Evolutionary conservation across 2,329 filamentous ascomycete genomes (phyloP).

Genomic region (Colletotrichum aenigma): DNA sequence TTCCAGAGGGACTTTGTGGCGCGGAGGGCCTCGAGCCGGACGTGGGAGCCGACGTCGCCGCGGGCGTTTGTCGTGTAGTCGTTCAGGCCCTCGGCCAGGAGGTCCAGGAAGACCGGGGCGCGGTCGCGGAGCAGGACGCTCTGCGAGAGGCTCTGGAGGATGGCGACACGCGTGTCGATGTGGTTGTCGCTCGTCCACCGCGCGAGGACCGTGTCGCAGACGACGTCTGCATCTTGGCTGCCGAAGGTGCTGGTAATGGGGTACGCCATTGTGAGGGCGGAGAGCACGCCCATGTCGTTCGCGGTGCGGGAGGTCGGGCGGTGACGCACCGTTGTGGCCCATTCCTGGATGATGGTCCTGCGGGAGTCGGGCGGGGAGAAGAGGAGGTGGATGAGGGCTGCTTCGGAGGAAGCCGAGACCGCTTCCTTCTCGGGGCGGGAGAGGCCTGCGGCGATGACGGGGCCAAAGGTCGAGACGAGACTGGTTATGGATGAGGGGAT

Average conservation of each 20-base stretch:
- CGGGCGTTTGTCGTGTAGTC: conserved; percentile 91
- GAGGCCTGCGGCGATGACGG: conserved; percentile 50
- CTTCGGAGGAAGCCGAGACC: conserved; percentile 52
- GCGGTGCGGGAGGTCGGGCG: conserved; percentile 35
- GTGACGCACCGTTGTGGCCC: conserved; percentile 48
- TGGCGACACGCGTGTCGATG: conserved; percentile 58
- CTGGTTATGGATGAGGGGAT: conserved; percentile 19
- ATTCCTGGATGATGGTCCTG: conserved; percentile 44
- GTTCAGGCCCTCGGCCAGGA: conserved; percentile 68
- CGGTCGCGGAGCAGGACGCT: conserved; percentile 49
- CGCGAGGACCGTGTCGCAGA: conserved; percentile 49
- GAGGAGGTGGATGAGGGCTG: conserved; percentile 54
- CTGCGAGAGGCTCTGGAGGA: conserved; percentile 58
- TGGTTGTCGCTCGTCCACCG: conserved; percentile 57
- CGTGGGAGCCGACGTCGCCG: conserved; percentile 88
- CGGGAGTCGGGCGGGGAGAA: conserved; percentile 43
- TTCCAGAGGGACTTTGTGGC: conserved; percentile 71
- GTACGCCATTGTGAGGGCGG: conserved; percentile 56
- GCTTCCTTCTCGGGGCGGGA: conserved; percentile 55
- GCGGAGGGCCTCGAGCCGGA: conserved; percentile 79
- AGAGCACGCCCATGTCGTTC: conserved; percentile 56
- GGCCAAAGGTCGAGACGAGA: conserved; percentile 29
- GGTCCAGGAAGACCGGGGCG: conserved; percentile 42
- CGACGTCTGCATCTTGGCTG: conserved; percentile 30
- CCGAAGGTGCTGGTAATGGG: conserved; percentile 32